Base-by-base conservation (phyloP, 176 grass and related monocot species). In the Carex myosuroides region DNA sequence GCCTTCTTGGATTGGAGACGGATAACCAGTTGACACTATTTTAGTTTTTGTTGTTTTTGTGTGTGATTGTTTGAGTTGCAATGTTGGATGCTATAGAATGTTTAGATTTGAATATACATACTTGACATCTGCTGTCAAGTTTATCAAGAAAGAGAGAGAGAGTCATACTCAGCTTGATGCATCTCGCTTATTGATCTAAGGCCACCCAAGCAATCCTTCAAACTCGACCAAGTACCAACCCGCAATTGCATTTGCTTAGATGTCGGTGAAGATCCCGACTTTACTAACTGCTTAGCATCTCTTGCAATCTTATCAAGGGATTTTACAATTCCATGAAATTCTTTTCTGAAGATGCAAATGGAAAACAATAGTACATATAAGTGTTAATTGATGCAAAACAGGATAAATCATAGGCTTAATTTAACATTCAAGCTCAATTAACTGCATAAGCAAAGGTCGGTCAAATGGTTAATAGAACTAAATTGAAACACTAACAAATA, bases 111-210 rank as follows among this genome's bases (percentile, higher is more conserved):
- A 50, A 50, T 50, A 50, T 50, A 50, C 46, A 50, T 50, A 50
- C 46, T 50, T 50, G 46, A 50, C 46, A 50, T 2, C 2, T 50
- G 9, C 46, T 50, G 46, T 50, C 46, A 50, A 50, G 8, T 50
- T 50, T 12, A 11, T 50, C 46, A 39, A 39, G 37, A 39, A 42
- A 42, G 80, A 29, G 50, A 14, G 41, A 66, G 80, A 22, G 61
- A 79, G 67, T 64, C 86, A 92, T 93, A 94, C 92, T 94, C 95
- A 54, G 72, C 79, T 75, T 86, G 85, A 50, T 94, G 84, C 92
- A 98, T 93, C 14, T 91, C 88, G 3, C 85, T 87, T 70, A 95
- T 85, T 8, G 70, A 81, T 59, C 21, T 82, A 68, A 98, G 85
- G 55, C 91, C 92, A 87, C 88, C 79, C 86, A 94, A 87, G 86